Evolutionary conservation across 441 rosid species (phyloP), one percentile per base, ranked within the genome.

Genomic region (Adansonia gregorii): DNA sequence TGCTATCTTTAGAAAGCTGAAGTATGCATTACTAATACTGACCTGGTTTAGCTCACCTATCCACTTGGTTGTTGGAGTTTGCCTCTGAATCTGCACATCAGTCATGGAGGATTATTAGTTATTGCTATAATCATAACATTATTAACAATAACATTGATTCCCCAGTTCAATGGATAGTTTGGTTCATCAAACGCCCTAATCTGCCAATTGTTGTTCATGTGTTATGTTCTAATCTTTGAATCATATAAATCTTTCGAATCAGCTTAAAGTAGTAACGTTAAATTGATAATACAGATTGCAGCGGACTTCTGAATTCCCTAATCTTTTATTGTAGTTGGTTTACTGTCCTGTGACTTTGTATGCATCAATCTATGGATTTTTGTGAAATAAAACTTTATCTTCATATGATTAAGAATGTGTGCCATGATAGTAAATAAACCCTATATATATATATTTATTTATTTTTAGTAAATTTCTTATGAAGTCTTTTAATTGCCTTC

Each of bases 51-150:
- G 51, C 6, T 41, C 70, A 35, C 24, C 20, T 0, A n/a, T 5
- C 48, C 69, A 11, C 7, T 67, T 71, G 5, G 59, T 71, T 31
- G 2, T 12, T 24, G 19, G 35, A 24, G 15, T 6, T 51, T 70
- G 59, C 59, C 17, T 22, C 73, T 70, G 17, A 60, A 70, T 51
- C 60, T 51, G 60, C 60, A 70, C 45, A 24, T 5, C 19, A 12
- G 35, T 15, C 10, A 35, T 59, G 14, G 41, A 64, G 6, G 17
- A 5, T 31, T 64, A 35, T 27, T 63, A 63, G 14, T 31, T 39
- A 39, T 39, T 39, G 68, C 12, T 6, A 31, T 8, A 64, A 64
- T 4, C 4, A 31, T 1, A 24, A 3, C 6, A 65, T 35, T 54
- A n/a, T 54, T 54, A n/a, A 27, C 35, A 27, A 27, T 27, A 27